phyloP scores from a whole-genome alignment of 2,329 filamentous ascomycete genomes.

The Neofusicoccum laricinum region DNA sequence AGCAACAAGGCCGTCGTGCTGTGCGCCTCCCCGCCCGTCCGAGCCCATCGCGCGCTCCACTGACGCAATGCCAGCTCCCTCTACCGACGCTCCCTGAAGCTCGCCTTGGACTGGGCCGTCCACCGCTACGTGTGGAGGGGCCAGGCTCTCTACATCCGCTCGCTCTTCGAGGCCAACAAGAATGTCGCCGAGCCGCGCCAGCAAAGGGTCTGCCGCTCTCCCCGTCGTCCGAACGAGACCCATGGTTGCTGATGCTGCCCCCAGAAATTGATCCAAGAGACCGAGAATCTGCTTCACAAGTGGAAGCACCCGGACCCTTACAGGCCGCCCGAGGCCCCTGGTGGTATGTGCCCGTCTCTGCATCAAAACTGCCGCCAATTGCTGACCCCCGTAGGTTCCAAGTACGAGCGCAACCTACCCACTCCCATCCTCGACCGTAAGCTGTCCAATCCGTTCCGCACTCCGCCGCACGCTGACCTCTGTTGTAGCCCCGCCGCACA shows the following conservation, averaged over 20 bases:
- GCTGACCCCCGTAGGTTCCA: conserved; percentile 64
- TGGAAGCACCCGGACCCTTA: conserved; percentile 99
- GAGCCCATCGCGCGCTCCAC: conserved; percentile 22
- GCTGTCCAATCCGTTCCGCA: conserved; percentile 35
- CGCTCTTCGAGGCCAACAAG: conserved; percentile 90
- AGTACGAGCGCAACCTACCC: conserved; percentile 92
- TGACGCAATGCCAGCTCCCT: conserved; percentile 55
- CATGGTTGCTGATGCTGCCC: not conserved
- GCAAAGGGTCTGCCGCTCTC: conserved; percentile 65
- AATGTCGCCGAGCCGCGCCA: conserved; percentile 79
- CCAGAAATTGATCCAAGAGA: conserved; percentile 80
- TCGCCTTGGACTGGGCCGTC: conserved; percentile 92
- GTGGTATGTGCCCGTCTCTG: conserved; percentile 60
- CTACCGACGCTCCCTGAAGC: conserved; percentile 89
- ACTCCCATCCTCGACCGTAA: conserved; percentile 76
- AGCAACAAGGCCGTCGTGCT: conserved; percentile 37
- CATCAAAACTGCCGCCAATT: conserved; percentile 18
- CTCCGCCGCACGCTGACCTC: not conserved
- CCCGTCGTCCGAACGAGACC: not conserved
- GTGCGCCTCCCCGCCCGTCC: conserved; percentile 21
- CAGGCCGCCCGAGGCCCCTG: conserved; percentile 81
- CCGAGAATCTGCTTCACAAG: conserved; percentile 80
- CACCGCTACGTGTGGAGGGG: conserved; percentile 92
- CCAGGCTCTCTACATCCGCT: conserved; percentile 92
- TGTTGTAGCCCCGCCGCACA: conserved; percentile 11